Evolutionary conservation across 768 basidiomycete species (phyloP).

Genomic region (Suillus alpinus): DNA sequence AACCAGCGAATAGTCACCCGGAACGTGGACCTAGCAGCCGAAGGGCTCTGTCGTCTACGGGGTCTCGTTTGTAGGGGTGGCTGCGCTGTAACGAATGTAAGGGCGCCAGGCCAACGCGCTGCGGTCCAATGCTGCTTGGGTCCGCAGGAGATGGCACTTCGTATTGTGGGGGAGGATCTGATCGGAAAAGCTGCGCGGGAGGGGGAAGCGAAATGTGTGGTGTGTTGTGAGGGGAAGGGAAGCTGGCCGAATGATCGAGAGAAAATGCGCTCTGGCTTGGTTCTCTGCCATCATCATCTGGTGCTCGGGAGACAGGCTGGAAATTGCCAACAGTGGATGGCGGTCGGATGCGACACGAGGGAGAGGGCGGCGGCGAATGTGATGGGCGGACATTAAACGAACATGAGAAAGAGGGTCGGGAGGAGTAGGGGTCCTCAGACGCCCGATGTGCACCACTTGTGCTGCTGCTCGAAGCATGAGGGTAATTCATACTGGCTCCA

Average conservation of each 20-base stretch:
- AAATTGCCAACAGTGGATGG: constrained; percentile 17
- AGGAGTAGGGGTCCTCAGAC: constrained; percentile 10
- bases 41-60: constrained; percentile 59
- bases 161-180: constrained; percentile 27
- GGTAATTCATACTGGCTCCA: constrained; percentile 2
- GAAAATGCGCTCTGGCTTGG: constrained; percentile 8
- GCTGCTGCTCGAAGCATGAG: not conserved
- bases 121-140: constrained; percentile 19
- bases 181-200: constrained; percentile 26
- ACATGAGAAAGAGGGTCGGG: constrained; percentile 14
- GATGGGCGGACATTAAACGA: constrained; percentile 13
- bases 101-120: constrained; percentile 51
- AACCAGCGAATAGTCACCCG: constrained; percentile 32
- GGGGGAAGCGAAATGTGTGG: constrained; percentile 32
- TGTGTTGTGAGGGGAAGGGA: constrained; percentile 11
- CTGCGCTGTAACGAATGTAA: constrained; percentile 51
- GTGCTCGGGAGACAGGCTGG: constrained; percentile 6
- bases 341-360: constrained; percentile 17
- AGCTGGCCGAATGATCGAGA: constrained; percentile 2
- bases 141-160: constrained; percentile 24
- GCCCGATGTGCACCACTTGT: constrained; percentile 6
- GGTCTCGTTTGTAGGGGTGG: constrained; percentile 59
- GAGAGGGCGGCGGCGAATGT: constrained; percentile 16
- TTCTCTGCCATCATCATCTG: constrained; percentile 8
- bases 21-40: constrained; percentile 43